phyloP scores from a whole-genome alignment of 2,329 filamentous ascomycete species.

The Mycosphaerella sp. region DNA sequence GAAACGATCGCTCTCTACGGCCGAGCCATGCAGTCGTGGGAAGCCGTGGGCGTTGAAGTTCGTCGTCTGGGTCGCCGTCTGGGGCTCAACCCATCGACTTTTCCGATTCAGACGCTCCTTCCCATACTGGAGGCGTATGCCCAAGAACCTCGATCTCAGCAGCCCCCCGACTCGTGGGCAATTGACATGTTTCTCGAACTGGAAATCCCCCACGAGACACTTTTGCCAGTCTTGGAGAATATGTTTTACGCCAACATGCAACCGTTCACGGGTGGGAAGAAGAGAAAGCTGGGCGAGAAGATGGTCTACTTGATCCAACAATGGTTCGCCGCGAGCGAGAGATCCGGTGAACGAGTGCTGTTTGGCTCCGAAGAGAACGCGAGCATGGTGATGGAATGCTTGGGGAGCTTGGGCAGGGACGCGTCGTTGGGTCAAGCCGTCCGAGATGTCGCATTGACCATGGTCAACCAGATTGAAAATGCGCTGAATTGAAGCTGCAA shows the following conservation, averaged over 20 bases:
- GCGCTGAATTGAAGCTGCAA: constrained; percentile 10
- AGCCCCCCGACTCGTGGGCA: constrained; percentile 53
- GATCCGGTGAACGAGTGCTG: constrained; percentile 46
- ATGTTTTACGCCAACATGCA: constrained; percentile 62
- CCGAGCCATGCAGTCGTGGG: constrained; percentile 55
- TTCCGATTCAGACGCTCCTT: constrained; percentile 41
- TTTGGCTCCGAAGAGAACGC: constrained; percentile 58
- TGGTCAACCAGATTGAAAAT: constrained; percentile 16
- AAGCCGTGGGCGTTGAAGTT: constrained; percentile 58
- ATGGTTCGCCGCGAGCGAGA: constrained; percentile 55
- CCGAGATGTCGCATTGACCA: constrained; percentile 20
- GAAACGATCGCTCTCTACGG: constrained; percentile 40
- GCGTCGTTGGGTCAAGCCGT: constrained; percentile 20
- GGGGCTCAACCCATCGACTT: constrained; percentile 27
- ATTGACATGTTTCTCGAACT: constrained; percentile 60
- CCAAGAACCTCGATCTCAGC: constrained; percentile 45
- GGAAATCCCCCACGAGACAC: constrained; percentile 53
- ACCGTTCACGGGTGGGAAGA: constrained; percentile 53
- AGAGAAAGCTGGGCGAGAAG: constrained; percentile 54
- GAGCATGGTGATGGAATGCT: constrained; percentile 34
- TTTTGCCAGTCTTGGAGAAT: constrained; percentile 57
- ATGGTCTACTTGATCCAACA: constrained; percentile 54
- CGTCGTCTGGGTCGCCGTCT: constrained; percentile 52
- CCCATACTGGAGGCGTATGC: constrained; percentile 52
- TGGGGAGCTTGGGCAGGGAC: constrained; percentile 22